These are phyloP conservation scores for Elongisporangium undulatum DNA, from an alignment of 352 stramenopile species.

Conservation along the genomic window DNA sequence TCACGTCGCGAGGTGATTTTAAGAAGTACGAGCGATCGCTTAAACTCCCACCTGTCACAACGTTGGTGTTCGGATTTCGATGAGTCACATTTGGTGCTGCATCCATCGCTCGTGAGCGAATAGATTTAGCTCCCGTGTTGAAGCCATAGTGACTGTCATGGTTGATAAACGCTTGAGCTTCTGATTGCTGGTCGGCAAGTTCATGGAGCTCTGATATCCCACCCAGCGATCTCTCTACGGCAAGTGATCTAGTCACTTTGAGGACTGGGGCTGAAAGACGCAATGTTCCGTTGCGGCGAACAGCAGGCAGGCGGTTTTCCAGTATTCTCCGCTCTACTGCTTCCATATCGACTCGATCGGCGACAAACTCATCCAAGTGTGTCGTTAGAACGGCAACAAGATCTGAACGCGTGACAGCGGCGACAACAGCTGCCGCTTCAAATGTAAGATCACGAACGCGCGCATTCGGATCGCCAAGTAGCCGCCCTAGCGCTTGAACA, in stretches of 20 bases:
- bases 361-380: slow-evolving; percentile 40
- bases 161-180: neutral
- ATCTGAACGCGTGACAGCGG: slow-evolving; percentile 23
- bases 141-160: neutral
- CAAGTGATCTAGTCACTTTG: slow-evolving; percentile 2
- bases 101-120: neutral
- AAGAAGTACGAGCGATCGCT: slow-evolving; percentile 46
- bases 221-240: slow-evolving; percentile 29
- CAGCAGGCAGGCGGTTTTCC: slow-evolving; percentile 23
- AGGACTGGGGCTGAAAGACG: slow-evolving; percentile 1
- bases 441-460: slow-evolving; percentile 39
- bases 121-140: neutral
- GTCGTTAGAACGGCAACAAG: slow-evolving; percentile 40
- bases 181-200: neutral
- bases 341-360: slow-evolving; percentile 49
- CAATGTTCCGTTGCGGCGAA: slow-evolving; percentile 33
- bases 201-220: slow-evolving; percentile 30
- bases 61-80: neutral
- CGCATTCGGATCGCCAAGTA: slow-evolving; percentile 42
- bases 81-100: neutral
- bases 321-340: slow-evolving; percentile 29
- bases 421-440: slow-evolving; percentile 36
- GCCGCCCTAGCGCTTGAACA: slow-evolving; percentile 32
- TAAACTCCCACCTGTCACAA: slow-evolving; percentile 13
- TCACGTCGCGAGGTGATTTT: slow-evolving; percentile 5